Base-by-base conservation (phyloP, 768 basidiomycete species). In the Tylopilus balloui region DNA sequence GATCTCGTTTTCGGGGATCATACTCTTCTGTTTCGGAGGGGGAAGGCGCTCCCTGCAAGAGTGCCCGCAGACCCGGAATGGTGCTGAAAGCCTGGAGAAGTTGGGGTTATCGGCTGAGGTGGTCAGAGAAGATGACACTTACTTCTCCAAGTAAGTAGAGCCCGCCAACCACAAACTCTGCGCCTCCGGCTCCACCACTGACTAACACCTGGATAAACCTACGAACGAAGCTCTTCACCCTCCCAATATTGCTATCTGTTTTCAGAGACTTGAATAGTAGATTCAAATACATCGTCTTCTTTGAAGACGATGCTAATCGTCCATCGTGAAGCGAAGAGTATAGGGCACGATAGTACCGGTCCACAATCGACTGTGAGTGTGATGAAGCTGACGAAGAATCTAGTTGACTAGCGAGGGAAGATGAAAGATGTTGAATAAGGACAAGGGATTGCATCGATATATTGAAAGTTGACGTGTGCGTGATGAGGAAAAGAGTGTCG, bases 221-320 rank as follows among this genome's bases (percentile, higher is more conserved):
- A 59, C 87, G 79, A 23, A 97, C 76, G 52, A 96, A 81, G 1
- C 92, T 90, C 64, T 83, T 83, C 15, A 86, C 77, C 9, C 95
- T 77, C 40, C 80, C 79, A 0, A 66, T 50, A 47, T 78, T 76
- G 27, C 58, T 59, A 55, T 86, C 85, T 3, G 76, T 76, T 68
- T 94, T 95, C 55, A 96, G 69, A 2, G 88, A 85, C 59, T 90
- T 93, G 79, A 94, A 94, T 17, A 97, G 67, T 15, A 99, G 69
- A 63, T 97, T 98, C 48, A 99, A 78, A 67, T 95, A 98, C 84
- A 98, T 88, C 6, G 93, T 92, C 64, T 98, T 93, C 62, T 98
- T 98, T 2, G 86, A 87, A 12, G 92, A 92, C 2, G 77, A 74
- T 3, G 84, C 76, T 2, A 99, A 77, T 13, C 95, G 83, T 1